Evolutionary conservation across 2,329 filamentous ascomycete species (phyloP).

Genomic region (Phoma sp.): DNA sequence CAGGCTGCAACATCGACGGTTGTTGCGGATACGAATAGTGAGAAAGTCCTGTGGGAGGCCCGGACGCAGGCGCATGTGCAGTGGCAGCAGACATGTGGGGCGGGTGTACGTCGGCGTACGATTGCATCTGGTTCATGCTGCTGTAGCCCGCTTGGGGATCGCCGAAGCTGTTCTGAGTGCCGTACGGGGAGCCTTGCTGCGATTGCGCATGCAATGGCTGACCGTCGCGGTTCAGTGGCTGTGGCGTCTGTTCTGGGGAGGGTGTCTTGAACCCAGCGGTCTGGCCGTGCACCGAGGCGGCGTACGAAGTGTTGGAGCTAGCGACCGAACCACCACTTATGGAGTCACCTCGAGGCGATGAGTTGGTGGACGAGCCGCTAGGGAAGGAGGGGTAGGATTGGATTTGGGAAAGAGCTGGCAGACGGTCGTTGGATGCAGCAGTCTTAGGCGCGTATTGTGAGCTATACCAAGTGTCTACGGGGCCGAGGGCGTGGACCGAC

Average conservation of each 20-base stretch:
- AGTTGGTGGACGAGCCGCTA: constrained; percentile 70
- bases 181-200: constrained; percentile 51
- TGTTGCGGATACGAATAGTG: constrained; percentile 78
- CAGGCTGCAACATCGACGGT: constrained; percentile 76
- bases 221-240: constrained; percentile 47
- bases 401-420: constrained; percentile 74
- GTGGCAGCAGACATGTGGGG: constrained; percentile 80
- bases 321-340: constrained; percentile 67
- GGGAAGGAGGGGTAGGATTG: constrained; percentile 61
- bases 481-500: constrained; percentile 81
- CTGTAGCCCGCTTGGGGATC: constrained; percentile 50
- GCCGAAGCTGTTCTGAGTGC: constrained; percentile 48
- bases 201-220: constrained; percentile 49
- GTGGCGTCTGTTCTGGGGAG: constrained; percentile 70
- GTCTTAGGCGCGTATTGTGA: constrained; percentile 70
- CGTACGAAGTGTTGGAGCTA: constrained; percentile 64
- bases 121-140: constrained; percentile 81
- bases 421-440: constrained; percentile 74
- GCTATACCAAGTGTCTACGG: constrained; percentile 76
- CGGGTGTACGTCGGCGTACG: constrained; percentile 85
- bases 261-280: constrained; percentile 74
- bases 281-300: constrained; percentile 61
- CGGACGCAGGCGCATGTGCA: constrained; percentile 76
- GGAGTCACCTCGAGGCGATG: constrained; percentile 78
- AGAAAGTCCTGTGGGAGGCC: constrained; percentile 74